phyloP scores from a whole-genome alignment of 75 land plant genomes.

The Cupressus sempervirens region DNA sequence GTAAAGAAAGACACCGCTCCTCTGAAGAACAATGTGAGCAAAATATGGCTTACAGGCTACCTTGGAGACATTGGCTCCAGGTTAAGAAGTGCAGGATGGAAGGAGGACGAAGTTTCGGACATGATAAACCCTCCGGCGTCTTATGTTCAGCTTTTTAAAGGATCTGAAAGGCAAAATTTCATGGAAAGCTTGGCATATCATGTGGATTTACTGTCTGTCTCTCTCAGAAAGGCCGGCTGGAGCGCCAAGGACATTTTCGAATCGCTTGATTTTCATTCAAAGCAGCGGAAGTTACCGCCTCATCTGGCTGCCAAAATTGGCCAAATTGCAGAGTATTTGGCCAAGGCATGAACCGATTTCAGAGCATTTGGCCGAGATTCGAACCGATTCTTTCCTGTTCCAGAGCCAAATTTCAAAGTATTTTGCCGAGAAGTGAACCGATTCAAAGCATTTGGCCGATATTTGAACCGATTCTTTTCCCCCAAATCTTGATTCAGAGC shows the following conservation, averaged over 20 bases:
- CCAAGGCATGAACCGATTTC: background rate
- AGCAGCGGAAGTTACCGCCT: constrained; percentile 10
- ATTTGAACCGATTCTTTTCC: background rate
- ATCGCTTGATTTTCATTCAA: constrained; percentile 27
- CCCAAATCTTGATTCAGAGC: background rate
- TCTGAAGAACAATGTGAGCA: constrained; percentile 15
- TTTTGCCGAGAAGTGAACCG: background rate
- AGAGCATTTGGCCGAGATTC: constrained; percentile 4
- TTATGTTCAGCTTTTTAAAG: background rate
- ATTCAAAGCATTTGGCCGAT: constrained; percentile 5
- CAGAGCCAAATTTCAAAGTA: background rate
- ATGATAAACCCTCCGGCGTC: constrained; percentile 24
- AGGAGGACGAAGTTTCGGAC: constrained; percentile 39
- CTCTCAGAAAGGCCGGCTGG: constrained; percentile 69
- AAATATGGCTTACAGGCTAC: constrained; percentile 31
- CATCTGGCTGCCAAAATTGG: constrained; percentile 8
- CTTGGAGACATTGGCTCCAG: constrained; percentile 38
- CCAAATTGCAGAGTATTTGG: constrained; percentile 9
- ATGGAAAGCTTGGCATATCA: constrained; percentile 12
- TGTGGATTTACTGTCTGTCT: constrained; percentile 25
- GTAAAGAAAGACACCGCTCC: constrained; percentile 16
- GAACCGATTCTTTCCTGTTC: background rate
- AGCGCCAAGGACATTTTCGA: constrained; percentile 58
- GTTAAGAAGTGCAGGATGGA: constrained; percentile 68
- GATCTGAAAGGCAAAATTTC: constrained; percentile 10